Base-by-base conservation (phyloP, 352 stramenopile genomes). In the Globisporangium acanthophoron region DNA sequence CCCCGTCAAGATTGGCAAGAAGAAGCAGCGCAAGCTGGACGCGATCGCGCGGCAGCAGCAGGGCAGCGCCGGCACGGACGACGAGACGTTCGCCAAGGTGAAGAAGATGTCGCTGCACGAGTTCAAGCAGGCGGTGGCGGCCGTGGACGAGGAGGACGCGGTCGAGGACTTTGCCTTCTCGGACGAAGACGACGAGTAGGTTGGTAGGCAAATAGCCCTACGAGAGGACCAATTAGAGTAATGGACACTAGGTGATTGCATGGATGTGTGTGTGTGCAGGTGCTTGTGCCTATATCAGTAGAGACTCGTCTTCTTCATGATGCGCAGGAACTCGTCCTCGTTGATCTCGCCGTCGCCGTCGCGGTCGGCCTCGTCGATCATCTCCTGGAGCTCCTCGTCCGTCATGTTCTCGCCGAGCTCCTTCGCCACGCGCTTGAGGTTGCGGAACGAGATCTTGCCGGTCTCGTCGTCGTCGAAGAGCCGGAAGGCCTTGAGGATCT, bases 381-480 rank as follows among this genome's bases (percentile, higher is more conserved):
- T 99, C 68, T 99, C 96, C 62, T 98, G 83, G 44, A 99, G 76
- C 71, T 99, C 96, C 52, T 97, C 94, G 76, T 99, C 96, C 52
- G 87, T 97, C 92, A 98, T 98, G 61, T 94, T 98, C 78, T 99
- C 96, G 33, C 96, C 96, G 5, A 99, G 78, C 67, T 98, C 96
- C 63, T 98, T 98, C 6, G 96, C 95, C 43, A 99, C 96, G 45
- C 96, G 85, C 74, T 98, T 98, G 58, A 99, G 80, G 76, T 99
- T 98, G 57, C 90, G 80, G 60, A 98, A 91, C 16, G 92, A 97
- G 72, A 99, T 99, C 62, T 98, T 97, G 47, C 96, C 96, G 4
- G 95, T 98, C 70, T 98, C 81, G 62, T 99, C 93, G 70, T 98
- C 95, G 76, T 99, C 96, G 64, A 99, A 99, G 29, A 99, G 82